Evolutionary conservation across 257 asterid species (phyloP).

Genomic region (Linderniella brevidens): DNA sequence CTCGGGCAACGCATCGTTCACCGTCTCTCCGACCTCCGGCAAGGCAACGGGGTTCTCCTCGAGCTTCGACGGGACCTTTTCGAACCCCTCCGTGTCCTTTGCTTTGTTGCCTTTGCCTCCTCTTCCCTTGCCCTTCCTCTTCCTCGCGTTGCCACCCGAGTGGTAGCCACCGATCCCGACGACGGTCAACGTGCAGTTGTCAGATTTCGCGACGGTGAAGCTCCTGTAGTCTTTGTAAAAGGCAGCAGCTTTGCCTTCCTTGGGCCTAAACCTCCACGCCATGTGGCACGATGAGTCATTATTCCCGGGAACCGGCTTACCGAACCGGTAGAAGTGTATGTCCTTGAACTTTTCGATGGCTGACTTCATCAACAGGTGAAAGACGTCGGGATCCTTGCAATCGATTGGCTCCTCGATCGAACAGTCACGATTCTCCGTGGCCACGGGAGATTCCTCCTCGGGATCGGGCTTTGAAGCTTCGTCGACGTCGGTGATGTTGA

Average conservation of each 20-base stretch:
- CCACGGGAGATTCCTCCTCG: constrained; percentile 3
- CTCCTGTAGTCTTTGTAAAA: constrained; percentile 77
- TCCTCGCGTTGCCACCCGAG: constrained; percentile 88
- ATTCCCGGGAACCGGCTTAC: constrained; percentile 66
- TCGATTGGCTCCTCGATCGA: constrained; percentile 42
- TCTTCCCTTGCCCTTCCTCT: constrained; percentile 46
- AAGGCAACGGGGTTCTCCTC: constrained; percentile 29
- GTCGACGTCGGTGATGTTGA: constrained; percentile 76
- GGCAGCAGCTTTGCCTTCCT: constrained; percentile 75
- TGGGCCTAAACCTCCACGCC: constrained; percentile 98
- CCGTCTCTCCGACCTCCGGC: constrained; percentile 78
- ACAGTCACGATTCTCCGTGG: constrained; percentile 21
- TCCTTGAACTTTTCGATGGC: constrained; percentile 73
- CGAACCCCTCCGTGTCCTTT: constrained; percentile 38
- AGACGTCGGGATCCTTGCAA: constrained; percentile 72
- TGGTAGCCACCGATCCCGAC: constrained; percentile 70
- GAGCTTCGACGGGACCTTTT: constrained; percentile 30
- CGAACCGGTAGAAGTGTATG: constrained; percentile 66
- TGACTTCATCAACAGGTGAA: constrained; percentile 70
- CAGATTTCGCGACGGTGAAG: constrained; percentile 33
- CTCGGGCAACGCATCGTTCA: constrained; percentile 65
- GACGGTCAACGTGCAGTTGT: constrained; percentile 65
- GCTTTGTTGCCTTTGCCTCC: constrained; percentile 20
- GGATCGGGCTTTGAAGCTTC: constrained; percentile 9
- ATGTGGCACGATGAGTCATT: constrained; percentile 62